Percentiles rank a stretch among this genome's conserved stretches.
Conservation (phyloP, 1,284 basidiomycete species). For the Trichosporon sp. region DNA sequence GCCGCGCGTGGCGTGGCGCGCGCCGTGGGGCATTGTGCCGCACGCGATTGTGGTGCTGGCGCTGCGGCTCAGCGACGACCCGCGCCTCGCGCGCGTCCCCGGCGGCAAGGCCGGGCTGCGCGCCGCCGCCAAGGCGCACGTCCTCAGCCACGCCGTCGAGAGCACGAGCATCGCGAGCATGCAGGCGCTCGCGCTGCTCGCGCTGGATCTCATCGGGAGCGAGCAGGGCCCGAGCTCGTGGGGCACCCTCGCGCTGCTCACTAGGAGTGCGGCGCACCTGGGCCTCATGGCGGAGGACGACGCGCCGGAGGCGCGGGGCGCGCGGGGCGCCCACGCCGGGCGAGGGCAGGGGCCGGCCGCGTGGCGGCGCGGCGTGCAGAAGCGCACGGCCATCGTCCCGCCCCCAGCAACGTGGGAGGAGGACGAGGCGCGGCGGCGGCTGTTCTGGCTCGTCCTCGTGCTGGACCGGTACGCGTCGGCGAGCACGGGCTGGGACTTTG, state of each 20-base stretch:
- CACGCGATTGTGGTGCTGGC: conserved; percentile 49
- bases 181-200: conserved; percentile 47
- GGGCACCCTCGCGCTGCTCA: conserved; percentile 48
- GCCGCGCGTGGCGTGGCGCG: conserved; percentile 27
- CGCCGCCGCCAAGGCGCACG: conserved; percentile 44
- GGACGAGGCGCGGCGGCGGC: conserved; percentile 44
- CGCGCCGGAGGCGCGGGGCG: not conserved
- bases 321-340: too few relatives aligned
- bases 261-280: conserved; percentile 46
- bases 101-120: conserved; percentile 31
- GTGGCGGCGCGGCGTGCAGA: conserved; percentile 27
- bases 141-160: conserved; percentile 47
- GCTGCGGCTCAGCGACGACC: conserved; percentile 41
- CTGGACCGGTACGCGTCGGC: conserved; percentile 49
- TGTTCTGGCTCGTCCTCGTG: conserved; percentile 49
- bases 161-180: conserved; percentile 44
- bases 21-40: conserved; percentile 46
- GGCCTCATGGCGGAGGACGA: conserved; percentile 43
- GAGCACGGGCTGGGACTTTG: conserved; percentile 49
- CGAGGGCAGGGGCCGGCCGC: not conserved
- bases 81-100: conserved; percentile 23
- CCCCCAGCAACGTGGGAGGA: conserved; percentile 43
- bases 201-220: conserved; percentile 47
- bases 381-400: conserved; percentile 44
- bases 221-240: conserved; percentile 47